Conservation (phyloP, 176 grass and related monocot genomes). For the Musa beccarii region DNA sequence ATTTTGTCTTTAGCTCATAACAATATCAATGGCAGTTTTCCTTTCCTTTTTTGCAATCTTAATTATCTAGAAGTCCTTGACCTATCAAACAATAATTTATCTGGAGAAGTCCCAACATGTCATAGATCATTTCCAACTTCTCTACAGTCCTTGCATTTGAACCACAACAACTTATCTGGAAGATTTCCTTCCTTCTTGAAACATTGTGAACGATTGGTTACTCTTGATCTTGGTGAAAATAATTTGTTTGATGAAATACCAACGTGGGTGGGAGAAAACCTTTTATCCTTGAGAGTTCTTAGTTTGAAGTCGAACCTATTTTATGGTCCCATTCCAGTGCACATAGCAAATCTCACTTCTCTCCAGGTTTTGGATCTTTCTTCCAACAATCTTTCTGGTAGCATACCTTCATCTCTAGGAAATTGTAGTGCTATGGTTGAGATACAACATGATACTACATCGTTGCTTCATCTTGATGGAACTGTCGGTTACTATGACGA, state of each 20-base stretch:
- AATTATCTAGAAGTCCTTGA: background rate
- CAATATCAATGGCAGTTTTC: background rate
- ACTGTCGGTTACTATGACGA: background rate
- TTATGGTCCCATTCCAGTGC: background rate
- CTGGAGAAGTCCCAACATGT: background rate
- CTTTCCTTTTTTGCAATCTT: background rate
- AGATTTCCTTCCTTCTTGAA: background rate
- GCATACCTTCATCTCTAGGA: background rate
- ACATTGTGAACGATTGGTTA: background rate
- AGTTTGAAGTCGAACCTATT: background rate
- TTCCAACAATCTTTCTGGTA: background rate
- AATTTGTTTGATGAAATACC: background rate
- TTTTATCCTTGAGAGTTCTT: background rate
- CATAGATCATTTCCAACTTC: background rate
- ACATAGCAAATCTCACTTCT: background rate
- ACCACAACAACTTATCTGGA: background rate
- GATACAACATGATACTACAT: background rate
- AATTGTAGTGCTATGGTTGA: background rate
- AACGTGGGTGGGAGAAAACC: background rate
- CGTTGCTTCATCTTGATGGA: background rate
- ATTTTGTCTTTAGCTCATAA: background rate
- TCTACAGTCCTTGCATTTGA: background rate
- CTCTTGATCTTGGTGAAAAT: background rate
- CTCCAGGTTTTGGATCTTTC: background rate
- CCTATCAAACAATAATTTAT: background rate